Conservation (phyloP, 176 grass and related monocot species). For the Zizania latifolia region DNA sequence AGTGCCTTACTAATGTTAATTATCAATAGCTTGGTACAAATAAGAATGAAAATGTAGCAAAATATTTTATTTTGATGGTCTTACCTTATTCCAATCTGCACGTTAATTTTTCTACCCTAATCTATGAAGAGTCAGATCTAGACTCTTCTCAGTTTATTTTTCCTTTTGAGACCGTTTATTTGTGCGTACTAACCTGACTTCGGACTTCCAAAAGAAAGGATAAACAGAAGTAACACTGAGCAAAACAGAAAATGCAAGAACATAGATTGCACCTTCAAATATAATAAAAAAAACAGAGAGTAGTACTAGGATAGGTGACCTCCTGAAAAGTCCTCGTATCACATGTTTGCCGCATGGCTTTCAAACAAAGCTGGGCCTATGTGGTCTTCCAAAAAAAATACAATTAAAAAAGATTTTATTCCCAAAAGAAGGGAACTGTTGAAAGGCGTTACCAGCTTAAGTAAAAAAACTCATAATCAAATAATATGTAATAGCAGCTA, state of each 20-base stretch:
- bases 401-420: not conserved
- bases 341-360: no score
- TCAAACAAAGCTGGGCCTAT: no score
- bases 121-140: not conserved
- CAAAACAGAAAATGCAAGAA: constrained; percentile 4
- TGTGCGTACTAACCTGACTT: no score
- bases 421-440: not conserved
- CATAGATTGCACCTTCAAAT: not conserved
- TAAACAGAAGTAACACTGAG: not conserved
- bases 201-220: not conserved
- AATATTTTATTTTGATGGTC: not conserved
- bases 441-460: not conserved
- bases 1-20: no score
- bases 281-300: no score
- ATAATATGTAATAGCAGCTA: not conserved
- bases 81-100: not conserved
- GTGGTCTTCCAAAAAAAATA: not conserved
- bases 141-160: not conserved
- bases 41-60: not conserved
- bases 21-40: not conserved
- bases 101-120: not conserved
- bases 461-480: no score
- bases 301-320: no score
- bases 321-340: no score
- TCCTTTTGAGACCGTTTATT: not conserved